These are phyloP conservation scores for Tieghemostelium lacteum DNA, from an alignment of 78 protist species.

Conservation along the genomic window DNA sequence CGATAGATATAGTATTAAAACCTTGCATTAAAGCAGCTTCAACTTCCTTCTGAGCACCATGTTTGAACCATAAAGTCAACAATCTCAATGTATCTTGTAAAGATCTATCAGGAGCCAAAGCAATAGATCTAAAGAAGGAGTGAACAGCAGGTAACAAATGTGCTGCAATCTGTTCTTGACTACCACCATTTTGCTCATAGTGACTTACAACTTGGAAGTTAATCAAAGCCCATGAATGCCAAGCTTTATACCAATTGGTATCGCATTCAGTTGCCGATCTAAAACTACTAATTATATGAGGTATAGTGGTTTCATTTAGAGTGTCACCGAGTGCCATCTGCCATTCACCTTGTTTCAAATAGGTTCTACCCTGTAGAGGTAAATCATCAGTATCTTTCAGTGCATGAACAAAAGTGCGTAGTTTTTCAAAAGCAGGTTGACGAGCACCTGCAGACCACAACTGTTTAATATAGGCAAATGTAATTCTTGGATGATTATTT, in stretches of 20 bases:
- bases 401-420: constrained; percentile 59
- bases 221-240: constrained; percentile 97
- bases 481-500: constrained; percentile 83
- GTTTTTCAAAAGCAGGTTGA: constrained; percentile 62
- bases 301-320: constrained; percentile 56
- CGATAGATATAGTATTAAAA: constrained; percentile 87
- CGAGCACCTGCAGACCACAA: constrained; percentile 87
- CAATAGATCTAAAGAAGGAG: constrained; percentile 93
- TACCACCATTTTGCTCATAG: constrained; percentile 81
- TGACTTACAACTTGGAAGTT: constrained; percentile 88
- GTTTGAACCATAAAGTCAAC: constrained; percentile 94
- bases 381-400: constrained; percentile 50
- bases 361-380: constrained; percentile 84
- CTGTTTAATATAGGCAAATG: constrained; percentile 91
- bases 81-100: constrained; percentile 94
- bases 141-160: constrained; percentile 86
- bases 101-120: constrained; percentile 72
- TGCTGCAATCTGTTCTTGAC: constrained; percentile 44
- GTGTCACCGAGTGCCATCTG: constrained; percentile 48
- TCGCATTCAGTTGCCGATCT: constrained; percentile 83
- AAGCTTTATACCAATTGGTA: constrained; percentile 94
- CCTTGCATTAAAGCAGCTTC: constrained; percentile 83
- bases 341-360: constrained; percentile 92
- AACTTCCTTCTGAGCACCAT: constrained; percentile 86
- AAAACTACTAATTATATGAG: constrained; percentile 69